phyloP scores from a whole-genome alignment of 208 protist species.

The Wallacemonas rigidus region DNA sequence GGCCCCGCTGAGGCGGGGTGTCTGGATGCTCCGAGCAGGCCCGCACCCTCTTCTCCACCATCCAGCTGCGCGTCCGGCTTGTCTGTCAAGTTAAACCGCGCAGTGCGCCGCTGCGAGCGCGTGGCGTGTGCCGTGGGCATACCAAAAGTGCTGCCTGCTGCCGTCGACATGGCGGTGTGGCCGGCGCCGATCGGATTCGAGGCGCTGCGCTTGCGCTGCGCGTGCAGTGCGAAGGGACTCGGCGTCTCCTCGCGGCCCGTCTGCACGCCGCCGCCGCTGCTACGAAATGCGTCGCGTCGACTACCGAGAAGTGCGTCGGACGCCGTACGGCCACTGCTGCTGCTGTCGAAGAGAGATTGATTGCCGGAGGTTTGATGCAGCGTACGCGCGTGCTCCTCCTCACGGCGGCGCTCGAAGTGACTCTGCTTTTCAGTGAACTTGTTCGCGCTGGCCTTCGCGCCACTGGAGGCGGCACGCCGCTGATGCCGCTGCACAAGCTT shows the following conservation, averaged over 20 bases:
- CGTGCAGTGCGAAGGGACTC: constrained; percentile 32
- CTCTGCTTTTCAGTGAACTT: constrained; percentile 81
- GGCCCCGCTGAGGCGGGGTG: neutral
- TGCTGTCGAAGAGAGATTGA: constrained; percentile 14
- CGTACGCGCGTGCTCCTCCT: constrained; percentile 59
- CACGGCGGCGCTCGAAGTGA: constrained; percentile 70
- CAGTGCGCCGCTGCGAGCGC: constrained; percentile 36
- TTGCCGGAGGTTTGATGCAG: constrained; percentile 23
- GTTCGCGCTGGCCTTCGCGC: constrained; percentile 45
- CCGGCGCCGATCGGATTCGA: constrained; percentile 3
- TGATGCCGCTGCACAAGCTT: constrained; percentile 55
- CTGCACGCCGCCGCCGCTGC: constrained; percentile 17
- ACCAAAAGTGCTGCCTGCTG: constrained; percentile 25
- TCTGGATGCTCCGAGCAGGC: constrained; percentile 18
- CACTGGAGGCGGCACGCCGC: constrained; percentile 30
- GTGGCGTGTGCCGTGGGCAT: constrained; percentile 19
- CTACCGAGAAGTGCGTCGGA: constrained; percentile 3
- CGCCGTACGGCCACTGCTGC: constrained; percentile 17
- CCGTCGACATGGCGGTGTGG: constrained; percentile 16
- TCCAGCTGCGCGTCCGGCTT: neutral
- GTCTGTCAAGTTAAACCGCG: constrained; percentile 37
- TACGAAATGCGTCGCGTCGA: constrained; percentile 1
- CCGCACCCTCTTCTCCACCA: constrained; percentile 14
- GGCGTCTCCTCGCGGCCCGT: constrained; percentile 21
- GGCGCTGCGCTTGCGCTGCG: constrained; percentile 14